phyloP scores from a whole-genome alignment of 176 grass and related monocot genomes.

The Cenchrus americanus region DNA sequence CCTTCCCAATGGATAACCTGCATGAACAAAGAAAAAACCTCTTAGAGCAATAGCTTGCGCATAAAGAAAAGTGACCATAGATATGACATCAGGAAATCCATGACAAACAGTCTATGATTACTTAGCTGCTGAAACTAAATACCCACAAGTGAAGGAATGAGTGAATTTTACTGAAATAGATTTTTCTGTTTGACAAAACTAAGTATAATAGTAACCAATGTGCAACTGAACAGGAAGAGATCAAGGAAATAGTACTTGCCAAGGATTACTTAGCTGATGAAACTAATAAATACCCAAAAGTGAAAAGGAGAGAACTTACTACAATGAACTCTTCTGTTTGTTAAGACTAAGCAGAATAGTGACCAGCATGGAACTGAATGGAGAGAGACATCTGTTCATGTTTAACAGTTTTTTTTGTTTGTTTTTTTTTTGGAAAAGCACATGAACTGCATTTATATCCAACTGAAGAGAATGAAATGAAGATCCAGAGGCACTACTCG shows the following conservation, averaged over 20 bases:
- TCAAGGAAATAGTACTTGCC: background rate
- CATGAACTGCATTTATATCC: background rate
- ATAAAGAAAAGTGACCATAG: background rate
- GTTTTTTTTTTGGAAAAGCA: background rate
- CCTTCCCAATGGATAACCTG: constrained; percentile 28
- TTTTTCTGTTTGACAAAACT: background rate
- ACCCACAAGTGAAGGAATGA: background rate
- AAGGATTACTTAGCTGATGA: no score
- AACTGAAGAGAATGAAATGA: background rate
- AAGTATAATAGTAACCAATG: background rate
- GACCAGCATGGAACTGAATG: background rate
- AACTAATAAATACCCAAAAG: no score
- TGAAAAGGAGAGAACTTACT: no score
- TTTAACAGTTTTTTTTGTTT: background rate
- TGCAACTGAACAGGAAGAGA: background rate
- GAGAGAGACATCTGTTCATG: background rate
- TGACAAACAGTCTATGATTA: background rate
- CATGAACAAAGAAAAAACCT: background rate
- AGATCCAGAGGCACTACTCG: background rate
- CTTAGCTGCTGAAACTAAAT: background rate
- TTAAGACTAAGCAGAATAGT: background rate
- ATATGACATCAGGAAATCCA: background rate
- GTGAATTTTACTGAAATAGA: background rate
- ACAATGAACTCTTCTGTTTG: no score
- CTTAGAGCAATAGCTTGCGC: background rate